phyloP scores from a whole-genome alignment of 2,329 filamentous ascomycete species.

The Tolypocladium guangdongense region DNA sequence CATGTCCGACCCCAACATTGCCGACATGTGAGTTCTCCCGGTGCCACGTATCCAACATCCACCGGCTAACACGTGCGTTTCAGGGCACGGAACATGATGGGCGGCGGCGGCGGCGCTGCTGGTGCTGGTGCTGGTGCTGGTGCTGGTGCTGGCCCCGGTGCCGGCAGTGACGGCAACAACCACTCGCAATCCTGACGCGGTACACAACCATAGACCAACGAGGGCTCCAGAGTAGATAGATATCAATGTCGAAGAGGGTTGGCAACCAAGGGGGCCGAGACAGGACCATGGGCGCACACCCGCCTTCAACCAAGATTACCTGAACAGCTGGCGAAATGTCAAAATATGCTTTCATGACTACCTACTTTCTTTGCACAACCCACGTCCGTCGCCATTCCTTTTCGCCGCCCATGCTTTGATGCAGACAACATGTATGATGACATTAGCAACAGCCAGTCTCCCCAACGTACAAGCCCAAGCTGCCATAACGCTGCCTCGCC shows the following conservation, averaged over 20 bases:
- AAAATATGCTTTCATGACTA: conserved; percentile 1
- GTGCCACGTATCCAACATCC: neutral
- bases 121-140: neutral
- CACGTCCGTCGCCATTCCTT: neutral
- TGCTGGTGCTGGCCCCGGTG: conserved; percentile 11
- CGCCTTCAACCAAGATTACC: neutral
- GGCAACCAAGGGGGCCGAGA: neutral
- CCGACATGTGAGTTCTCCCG: conserved; percentile 69
- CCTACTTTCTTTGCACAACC: neutral
- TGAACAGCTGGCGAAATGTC: conserved; percentile 1
- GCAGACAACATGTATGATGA: neutral
- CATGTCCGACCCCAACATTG: conserved; percentile 88
- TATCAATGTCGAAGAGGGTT: neutral
- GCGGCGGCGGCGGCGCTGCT: conserved; percentile 17
- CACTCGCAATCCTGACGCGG: neutral
- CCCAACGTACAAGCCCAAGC: neutral
- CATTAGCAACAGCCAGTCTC: neutral
- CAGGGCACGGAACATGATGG: conserved; percentile 38
- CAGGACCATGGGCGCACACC: neutral
- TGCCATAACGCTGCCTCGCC: neutral
- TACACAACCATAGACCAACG: neutral
- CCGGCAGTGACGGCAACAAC: conserved; percentile 8
- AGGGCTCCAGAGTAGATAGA: neutral
- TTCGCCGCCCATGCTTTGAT: neutral
- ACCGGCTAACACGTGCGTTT: neutral